phyloP scores from a whole-genome alignment of 495 filamentous ascomycete species.

The Platismatia glauca region DNA sequence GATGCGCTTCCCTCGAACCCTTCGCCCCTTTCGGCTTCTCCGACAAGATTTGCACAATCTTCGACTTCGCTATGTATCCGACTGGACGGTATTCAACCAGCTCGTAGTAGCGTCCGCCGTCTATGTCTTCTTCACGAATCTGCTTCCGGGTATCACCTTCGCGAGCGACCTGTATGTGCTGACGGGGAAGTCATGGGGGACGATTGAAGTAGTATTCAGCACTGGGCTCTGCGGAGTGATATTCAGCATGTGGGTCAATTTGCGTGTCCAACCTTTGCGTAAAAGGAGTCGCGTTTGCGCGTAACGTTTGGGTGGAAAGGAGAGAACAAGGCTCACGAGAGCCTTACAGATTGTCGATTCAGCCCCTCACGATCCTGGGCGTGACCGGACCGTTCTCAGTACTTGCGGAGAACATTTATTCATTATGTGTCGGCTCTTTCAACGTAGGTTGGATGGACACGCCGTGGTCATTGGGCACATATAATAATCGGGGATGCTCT shows the following conservation, averaged over 20 bases:
- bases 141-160: slow-evolving; percentile 66
- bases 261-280: background rate
- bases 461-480: too few relatives aligned
- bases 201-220: slow-evolving; percentile 64
- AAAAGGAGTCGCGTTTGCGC: too few relatives aligned
- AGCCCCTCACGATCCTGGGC: slow-evolving; percentile 63
- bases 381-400: slow-evolving; percentile 70
- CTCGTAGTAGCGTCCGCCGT: slow-evolving; percentile 61
- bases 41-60: slow-evolving; percentile 51
- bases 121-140: slow-evolving; percentile 68
- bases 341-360: slow-evolving; percentile 43
- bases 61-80: slow-evolving; percentile 48
- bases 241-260: slow-evolving; percentile 48
- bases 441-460: slow-evolving; percentile 32
- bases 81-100: slow-evolving; percentile 65
- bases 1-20: background rate
- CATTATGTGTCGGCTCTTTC: slow-evolving; percentile 48
- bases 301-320: too few relatives aligned
- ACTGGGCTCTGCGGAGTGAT: slow-evolving; percentile 60
- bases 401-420: slow-evolving; percentile 61
- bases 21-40: slow-evolving; percentile 40
- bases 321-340: background rate
- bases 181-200: slow-evolving; percentile 59
- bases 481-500: background rate
- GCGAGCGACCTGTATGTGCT: slow-evolving; percentile 59